Evolutionary conservation across 768 basidiomycete genomes (phyloP).

Genomic region (Leccinellum luteum): DNA sequence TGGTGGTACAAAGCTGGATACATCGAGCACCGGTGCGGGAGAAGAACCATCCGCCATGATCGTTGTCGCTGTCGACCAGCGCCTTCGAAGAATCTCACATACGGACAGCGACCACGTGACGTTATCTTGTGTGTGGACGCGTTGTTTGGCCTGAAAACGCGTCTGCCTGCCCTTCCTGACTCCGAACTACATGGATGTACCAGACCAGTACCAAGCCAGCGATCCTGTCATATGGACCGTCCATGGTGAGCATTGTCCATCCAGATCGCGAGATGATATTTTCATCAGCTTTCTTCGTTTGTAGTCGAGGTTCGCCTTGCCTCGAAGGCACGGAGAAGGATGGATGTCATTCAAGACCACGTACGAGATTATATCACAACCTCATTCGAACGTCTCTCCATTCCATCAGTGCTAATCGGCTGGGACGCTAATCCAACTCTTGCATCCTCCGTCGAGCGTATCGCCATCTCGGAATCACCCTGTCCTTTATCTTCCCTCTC

Average conservation of each 20-base stretch:
- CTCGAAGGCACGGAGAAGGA: slow-evolving; percentile 63
- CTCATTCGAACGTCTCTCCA: slow-evolving; percentile 63
- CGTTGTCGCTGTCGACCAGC: background rate
- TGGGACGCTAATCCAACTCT: slow-evolving; percentile 80
- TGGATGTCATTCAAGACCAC: slow-evolving; percentile 68
- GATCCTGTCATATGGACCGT: slow-evolving; percentile 54
- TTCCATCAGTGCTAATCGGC: slow-evolving; percentile 70
- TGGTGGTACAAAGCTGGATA: slow-evolving; percentile 57
- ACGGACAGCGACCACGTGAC: slow-evolving; percentile 32
- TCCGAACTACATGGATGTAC: slow-evolving; percentile 14
- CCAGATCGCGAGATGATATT: background rate
- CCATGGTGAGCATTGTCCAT: slow-evolving; percentile 47
- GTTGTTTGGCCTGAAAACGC: slow-evolving; percentile 41
- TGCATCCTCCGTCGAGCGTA: slow-evolving; percentile 69
- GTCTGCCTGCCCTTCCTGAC: slow-evolving; percentile 9
- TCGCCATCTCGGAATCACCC: slow-evolving; percentile 68
- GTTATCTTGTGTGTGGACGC: slow-evolving; percentile 40
- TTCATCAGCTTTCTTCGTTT: background rate
- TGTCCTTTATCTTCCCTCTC: slow-evolving; percentile 55
- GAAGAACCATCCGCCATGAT: slow-evolving; percentile 27
- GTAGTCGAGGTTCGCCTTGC: slow-evolving; percentile 84
- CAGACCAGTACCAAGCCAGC: slow-evolving; percentile 1
- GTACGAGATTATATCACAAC: slow-evolving; percentile 54
- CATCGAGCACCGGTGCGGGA: slow-evolving; percentile 35
- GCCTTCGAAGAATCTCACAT: background rate